Evolutionary conservation across 2,329 filamentous ascomycete genomes (phyloP), one percentile per base, ranked within the genome.

Genomic region (Lachnellula subtilissima): DNA sequence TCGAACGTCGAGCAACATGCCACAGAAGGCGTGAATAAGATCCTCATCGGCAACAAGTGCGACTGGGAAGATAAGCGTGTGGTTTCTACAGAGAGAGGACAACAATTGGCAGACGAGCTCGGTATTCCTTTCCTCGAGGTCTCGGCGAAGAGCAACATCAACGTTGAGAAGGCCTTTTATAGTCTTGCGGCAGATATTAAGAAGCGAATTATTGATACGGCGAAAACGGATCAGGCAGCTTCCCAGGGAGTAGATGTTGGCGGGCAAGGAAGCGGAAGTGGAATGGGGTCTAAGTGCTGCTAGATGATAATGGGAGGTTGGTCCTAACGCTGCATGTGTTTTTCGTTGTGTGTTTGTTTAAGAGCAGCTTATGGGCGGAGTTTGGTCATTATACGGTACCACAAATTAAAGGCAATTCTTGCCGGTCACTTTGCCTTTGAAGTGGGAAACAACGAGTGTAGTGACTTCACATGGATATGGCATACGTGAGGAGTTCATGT

Each of bases 1-100:
- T 92, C 92, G 71, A 97, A 99, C 80, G 97, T 99, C 69, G 94
- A 99, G 80, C 89, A 95, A 73, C 97, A 99, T 77, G 94, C 94
- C 57, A 96, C 91, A 68, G 94, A 97, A 77, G 94, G 94, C 69
- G 94, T 99, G 71, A 97, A 97, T 85, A 99, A 97, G 82, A 97
- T 99, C 71, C 84, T 99, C 64, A 97, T 99, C 66, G 94, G 94
- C 73, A 99, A 99, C 83, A 99, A 99, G 78, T 99, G 94, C 78
- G 94, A 99, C 76, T 97, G 94, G 94, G 94, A 97, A 76, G 94
- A 99, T 78, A 97, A 97, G 82, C 88, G 94, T 65, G 91, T 89
- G 54, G 89, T 99, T 43, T 91, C 90, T 50, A 96, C 89, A 58
- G 92, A 97, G 73, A 88, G 91, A 70, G 94, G 94, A 67, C 92